A percentile compares a stretch with the other conserved stretches of the same genome.
Conservation (phyloP, 768 basidiomycete genomes). For the Russula abietina region DNA sequence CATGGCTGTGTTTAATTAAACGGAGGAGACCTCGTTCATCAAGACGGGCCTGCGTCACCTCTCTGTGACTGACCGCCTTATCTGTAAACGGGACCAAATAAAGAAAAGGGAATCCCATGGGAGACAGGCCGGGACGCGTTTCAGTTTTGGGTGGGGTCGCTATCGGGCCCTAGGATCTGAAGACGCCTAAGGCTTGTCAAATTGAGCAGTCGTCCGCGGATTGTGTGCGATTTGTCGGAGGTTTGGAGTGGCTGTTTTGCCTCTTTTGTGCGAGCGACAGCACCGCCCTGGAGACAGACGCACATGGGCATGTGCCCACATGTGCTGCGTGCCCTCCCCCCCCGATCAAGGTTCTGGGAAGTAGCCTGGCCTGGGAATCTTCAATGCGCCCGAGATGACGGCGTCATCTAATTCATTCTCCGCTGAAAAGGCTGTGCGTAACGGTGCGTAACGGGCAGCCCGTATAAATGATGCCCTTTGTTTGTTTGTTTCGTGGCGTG, state of each 20-base stretch:
- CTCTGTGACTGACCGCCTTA: background rate
- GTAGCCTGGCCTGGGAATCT: conserved; percentile 18
- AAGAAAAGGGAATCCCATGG: conserved; percentile 1
- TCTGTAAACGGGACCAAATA: conserved; percentile 1
- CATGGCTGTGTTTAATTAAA: background rate
- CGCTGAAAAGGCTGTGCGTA: conserved; percentile 23
- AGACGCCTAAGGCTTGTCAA: background rate
- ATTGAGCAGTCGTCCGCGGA: conserved; percentile 12
- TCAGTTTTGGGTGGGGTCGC: background rate
- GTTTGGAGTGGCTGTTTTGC: conserved; percentile 10
- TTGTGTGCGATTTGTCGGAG: conserved; percentile 8
- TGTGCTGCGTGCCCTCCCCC: conserved; percentile 1
- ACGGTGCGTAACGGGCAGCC: conserved; percentile 18
- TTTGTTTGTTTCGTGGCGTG: conserved; percentile 22
- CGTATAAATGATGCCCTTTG: conserved; percentile 8
- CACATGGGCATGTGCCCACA: background rate
- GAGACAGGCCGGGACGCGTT: background rate
- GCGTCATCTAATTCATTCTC: conserved; percentile 5
- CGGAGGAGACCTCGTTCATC: conserved; percentile 3
- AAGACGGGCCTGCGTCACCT: background rate
- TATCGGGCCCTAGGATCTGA: conserved; percentile 7
- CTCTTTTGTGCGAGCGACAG: conserved; percentile 14
- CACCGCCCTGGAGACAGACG: conserved; percentile 20
- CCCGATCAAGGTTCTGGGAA: conserved; percentile 23
- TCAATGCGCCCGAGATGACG: conserved; percentile 19